Evolutionary conservation across 345 rosid genomes (phyloP).

Genomic region (Camelina laxa): DNA sequence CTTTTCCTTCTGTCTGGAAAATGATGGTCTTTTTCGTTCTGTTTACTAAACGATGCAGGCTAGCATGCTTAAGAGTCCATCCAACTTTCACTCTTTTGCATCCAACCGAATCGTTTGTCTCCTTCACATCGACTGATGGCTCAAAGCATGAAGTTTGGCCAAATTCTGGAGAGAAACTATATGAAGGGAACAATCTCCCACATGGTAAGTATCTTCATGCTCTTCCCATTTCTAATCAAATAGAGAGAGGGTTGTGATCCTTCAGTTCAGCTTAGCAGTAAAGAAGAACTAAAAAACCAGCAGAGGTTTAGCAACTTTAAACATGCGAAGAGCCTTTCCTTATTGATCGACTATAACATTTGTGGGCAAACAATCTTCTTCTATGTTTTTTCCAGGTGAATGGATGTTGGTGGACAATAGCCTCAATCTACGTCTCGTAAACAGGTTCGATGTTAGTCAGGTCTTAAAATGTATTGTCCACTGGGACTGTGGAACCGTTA

Average conservation of each 20-base stretch:
- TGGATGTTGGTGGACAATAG: constrained; percentile 81
- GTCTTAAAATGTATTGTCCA: constrained; percentile 69
- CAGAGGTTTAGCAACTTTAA: not conserved
- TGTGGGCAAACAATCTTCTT: not conserved
- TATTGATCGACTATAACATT: constrained; percentile 1
- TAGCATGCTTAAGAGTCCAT: constrained; percentile 86
- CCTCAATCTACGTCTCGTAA: constrained; percentile 57
- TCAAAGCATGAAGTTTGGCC: constrained; percentile 85
- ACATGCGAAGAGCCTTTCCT: not conserved
- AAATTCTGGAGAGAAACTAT: constrained; percentile 59
- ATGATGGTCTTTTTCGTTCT: constrained; percentile 21
- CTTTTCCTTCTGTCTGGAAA: not conserved
- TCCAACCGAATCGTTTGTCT: constrained; percentile 70
- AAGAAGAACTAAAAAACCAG: not conserved
- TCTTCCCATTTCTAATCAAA: constrained; percentile 3
- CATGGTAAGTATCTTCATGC: constrained; percentile 51
- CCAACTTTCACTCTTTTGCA: constrained; percentile 75
- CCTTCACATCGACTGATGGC: constrained; percentile 73
- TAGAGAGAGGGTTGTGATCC: not conserved
- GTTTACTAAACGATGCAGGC: constrained; percentile 48
- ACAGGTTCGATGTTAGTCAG: constrained; percentile 57
- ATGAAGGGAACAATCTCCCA: constrained; percentile 67
- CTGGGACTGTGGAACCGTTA: constrained; percentile 83
- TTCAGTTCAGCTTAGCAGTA: not conserved
- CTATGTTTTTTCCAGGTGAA: constrained; percentile 55